Conservation (phyloP, 1,284 basidiomycete genomes). For the Melanopsichium pennsylvanicum region DNA sequence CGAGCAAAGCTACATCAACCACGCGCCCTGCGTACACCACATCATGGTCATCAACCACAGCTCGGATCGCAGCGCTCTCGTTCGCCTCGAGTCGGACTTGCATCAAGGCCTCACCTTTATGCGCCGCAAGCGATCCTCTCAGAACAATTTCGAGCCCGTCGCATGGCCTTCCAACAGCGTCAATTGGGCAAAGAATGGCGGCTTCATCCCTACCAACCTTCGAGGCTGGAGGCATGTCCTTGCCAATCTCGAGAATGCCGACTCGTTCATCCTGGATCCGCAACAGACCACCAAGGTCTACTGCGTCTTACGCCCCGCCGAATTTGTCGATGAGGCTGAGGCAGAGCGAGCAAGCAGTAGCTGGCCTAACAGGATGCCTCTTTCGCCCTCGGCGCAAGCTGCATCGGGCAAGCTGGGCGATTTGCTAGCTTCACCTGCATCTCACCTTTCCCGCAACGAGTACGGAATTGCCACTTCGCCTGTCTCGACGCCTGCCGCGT, state of each 20-base stretch:
- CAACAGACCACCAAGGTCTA: conserved; percentile 47
- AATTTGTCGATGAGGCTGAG: conserved; percentile 45
- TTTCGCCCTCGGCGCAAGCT: conserved; percentile 15
- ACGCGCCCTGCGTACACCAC: conserved; percentile 51
- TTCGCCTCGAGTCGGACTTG: conserved; percentile 53
- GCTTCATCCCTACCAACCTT: conserved; percentile 55
- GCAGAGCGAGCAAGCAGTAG: conserved; percentile 4
- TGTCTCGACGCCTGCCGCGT: conserved; percentile 32
- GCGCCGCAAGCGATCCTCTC: conserved; percentile 46
- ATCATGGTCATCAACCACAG: conserved; percentile 45
- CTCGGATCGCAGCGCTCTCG: conserved; percentile 32
- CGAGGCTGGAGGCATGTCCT: conserved; percentile 57
- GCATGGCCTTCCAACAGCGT: conserved; percentile 57
- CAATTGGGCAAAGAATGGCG: conserved; percentile 55
- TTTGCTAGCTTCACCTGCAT: not conserved
- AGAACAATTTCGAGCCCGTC: conserved; percentile 35
- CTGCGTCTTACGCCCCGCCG: conserved; percentile 49
- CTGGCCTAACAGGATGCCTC: conserved; percentile 20
- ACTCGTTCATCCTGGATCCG: conserved; percentile 53
- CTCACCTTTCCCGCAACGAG: conserved; percentile 8
- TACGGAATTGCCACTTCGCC: conserved; percentile 14
- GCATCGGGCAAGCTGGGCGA: conserved; percentile 17
- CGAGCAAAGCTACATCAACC: conserved; percentile 57
- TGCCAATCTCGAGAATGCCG: conserved; percentile 57
- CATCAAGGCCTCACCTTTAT: conserved; percentile 52